Percentiles rank a stretch among this genome's conserved stretches.
These are phyloP conservation scores for Strobilomyces dryophilus DNA, from an alignment of 768 basidiomycete species.

Conservation along the genomic window DNA sequence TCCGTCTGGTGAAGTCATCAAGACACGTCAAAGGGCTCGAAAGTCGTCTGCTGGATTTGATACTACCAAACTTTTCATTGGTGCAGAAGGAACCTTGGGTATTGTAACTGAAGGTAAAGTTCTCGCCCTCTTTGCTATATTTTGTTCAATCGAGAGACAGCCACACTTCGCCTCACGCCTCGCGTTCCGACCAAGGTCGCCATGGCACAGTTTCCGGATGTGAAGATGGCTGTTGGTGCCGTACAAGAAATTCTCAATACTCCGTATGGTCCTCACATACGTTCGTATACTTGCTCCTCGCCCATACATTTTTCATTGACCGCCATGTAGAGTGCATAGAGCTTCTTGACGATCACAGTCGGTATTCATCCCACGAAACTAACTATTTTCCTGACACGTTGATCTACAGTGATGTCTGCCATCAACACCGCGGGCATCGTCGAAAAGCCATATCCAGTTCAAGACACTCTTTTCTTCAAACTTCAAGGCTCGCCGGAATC, in stretches of 20 bases:
- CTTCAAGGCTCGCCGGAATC: conserved; percentile 71
- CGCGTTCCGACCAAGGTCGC: conserved; percentile 80
- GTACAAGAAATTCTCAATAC: conserved; percentile 77
- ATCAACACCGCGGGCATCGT: conserved; percentile 65
- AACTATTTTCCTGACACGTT: neutral
- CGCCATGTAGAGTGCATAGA: conserved; percentile 72
- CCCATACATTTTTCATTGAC: neutral
- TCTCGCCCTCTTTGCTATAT: neutral
- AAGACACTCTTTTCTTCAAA: conserved; percentile 88
- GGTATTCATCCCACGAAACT: conserved; percentile 12
- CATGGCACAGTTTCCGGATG: conserved; percentile 81
- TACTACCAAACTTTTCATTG: conserved; percentile 82
- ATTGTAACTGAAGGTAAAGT: conserved; percentile 77
- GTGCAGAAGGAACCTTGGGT: conserved; percentile 86
- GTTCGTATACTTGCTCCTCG: conserved; percentile 37
- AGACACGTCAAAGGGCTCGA: conserved; percentile 72
- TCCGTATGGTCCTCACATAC: conserved; percentile 66
- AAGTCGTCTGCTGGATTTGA: conserved; percentile 91
- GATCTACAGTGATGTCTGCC: conserved; percentile 63
- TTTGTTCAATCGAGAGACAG: conserved; percentile 34
- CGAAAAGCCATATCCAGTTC: conserved; percentile 57
- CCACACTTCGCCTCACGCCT: conserved; percentile 79
- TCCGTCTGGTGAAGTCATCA: conserved; percentile 81
- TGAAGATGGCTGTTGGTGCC: conserved; percentile 71
- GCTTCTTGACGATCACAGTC: conserved; percentile 74